These are phyloP conservation scores for Phtheirospermum japonicum DNA, from an alignment of 257 asterid genomes.

Conservation along the genomic window DNA sequence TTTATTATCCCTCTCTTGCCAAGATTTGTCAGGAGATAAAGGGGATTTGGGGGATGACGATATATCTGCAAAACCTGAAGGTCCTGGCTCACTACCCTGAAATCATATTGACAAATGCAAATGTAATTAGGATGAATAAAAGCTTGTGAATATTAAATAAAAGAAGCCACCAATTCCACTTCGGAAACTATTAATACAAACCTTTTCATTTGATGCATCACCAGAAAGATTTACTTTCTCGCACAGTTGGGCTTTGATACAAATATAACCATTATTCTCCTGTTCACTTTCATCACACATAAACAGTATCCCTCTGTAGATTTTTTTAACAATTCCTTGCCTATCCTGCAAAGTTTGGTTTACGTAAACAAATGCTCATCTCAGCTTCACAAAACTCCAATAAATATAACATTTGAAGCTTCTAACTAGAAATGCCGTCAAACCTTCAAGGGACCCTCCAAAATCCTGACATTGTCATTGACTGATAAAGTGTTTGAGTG, in stretches of 20 bases:
- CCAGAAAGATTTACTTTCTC: slow-evolving; percentile 63
- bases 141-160: neutral
- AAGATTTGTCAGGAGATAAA: slow-evolving; percentile 58
- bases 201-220: slow-evolving; percentile 54
- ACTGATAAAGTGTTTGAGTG: slow-evolving; percentile 60
- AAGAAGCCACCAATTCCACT: slow-evolving; percentile 9
- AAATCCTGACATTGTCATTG: slow-evolving; percentile 61
- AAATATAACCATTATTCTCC: slow-evolving; percentile 69
- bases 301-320: slow-evolving; percentile 73
- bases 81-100: slow-evolving; percentile 60
- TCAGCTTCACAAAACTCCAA: slow-evolving; percentile 22
- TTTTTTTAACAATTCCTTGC: slow-evolving; percentile 75
- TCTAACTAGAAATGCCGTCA: slow-evolving; percentile 12
- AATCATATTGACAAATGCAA: slow-evolving; percentile 25
- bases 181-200: slow-evolving; percentile 31
- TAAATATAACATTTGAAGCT: slow-evolving; percentile 20
- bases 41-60: slow-evolving; percentile 80
- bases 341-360: slow-evolving; percentile 58
- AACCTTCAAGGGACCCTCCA: slow-evolving; percentile 91
- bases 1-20: slow-evolving; percentile 60
- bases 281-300: slow-evolving; percentile 60
- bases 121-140: slow-evolving; percentile 11
- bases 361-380: slow-evolving; percentile 16
- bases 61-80: slow-evolving; percentile 56
- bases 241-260: slow-evolving; percentile 61